These are phyloP conservation scores for Beta corolliflora DNA, from an alignment of 179 eudicot species.

Conservation along the genomic window DNA sequence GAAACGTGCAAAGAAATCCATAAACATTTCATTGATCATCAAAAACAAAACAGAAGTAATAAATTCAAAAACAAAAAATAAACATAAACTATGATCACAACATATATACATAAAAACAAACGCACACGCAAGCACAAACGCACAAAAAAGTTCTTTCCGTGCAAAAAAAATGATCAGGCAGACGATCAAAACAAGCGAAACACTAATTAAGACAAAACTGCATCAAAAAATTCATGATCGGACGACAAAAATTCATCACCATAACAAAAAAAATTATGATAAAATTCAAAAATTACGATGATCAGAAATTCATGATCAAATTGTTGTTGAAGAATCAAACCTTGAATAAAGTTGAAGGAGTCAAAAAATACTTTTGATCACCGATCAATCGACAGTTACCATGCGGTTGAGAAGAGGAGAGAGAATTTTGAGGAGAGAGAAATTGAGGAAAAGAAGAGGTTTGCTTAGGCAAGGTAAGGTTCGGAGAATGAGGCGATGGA, in stretches of 20 bases:
- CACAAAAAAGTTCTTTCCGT: too few relatives aligned
- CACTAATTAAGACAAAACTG: background rate
- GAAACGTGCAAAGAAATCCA: background rate
- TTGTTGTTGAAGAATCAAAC: conserved; percentile 21
- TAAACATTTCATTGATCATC: background rate
- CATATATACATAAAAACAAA: background rate
- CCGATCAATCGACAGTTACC: conserved; percentile 25
- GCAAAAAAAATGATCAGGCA: too few relatives aligned
- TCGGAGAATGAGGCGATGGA: conserved; percentile 27
- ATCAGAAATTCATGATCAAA: background rate
- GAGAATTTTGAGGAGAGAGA: conserved; percentile 1
- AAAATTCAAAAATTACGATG: background rate
- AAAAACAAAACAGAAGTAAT: background rate
- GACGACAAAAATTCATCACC: background rate
- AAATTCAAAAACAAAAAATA: background rate
- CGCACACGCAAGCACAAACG: background rate
- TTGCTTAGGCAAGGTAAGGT: conserved; percentile 21
- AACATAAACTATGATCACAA: conserved; percentile 17
- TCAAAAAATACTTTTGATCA: background rate
- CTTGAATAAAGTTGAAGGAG: conserved; percentile 10
- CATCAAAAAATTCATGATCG: conserved; percentile 5
- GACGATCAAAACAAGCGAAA: background rate
- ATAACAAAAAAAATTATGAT: background rate
- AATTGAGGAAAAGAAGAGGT: background rate
- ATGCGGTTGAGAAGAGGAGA: conserved; percentile 20